Evolutionary conservation across 2,329 filamentous ascomycete genomes (phyloP).

Genomic region (Penicillium sp.): DNA sequence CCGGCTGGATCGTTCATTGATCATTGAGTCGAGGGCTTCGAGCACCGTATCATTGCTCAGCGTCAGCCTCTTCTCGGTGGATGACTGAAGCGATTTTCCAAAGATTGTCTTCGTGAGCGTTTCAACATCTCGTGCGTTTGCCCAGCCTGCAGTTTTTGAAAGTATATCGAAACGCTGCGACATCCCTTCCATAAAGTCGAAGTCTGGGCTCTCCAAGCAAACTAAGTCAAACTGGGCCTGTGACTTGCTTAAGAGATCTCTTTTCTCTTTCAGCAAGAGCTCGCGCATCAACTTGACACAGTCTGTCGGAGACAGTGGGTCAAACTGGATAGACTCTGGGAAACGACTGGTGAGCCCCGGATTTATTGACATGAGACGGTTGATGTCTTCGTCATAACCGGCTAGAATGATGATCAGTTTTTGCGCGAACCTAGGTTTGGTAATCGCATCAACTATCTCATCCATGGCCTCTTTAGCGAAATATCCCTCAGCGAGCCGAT

Average conservation of each 20-base stretch:
- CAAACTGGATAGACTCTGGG: constrained; percentile 60
- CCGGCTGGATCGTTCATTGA: constrained; percentile 12
- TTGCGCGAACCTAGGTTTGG: constrained; percentile 56
- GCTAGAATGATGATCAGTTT: constrained; percentile 67
- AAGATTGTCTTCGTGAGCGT: constrained; percentile 55
- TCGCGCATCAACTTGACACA: constrained; percentile 49
- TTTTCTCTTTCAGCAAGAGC: constrained; percentile 22
- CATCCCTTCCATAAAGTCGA: neutral
- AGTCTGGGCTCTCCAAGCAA: neutral
- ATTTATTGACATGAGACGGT: constrained; percentile 60
- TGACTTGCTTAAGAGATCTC: neutral
- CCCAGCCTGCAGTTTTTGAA: constrained; percentile 53
- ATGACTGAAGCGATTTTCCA: constrained; percentile 23
- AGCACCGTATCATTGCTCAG: constrained; percentile 11
- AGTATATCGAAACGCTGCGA: constrained; percentile 43
- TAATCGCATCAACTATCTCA: constrained; percentile 53
- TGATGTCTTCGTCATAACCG: constrained; percentile 66
- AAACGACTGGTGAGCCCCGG: constrained; percentile 65
- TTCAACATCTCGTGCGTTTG: constrained; percentile 62
- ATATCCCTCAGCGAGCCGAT: constrained; percentile 57
- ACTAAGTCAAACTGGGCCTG: neutral
- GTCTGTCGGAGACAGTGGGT: constrained; percentile 41
- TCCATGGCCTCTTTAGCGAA: constrained; percentile 59
- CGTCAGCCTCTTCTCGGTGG: neutral
- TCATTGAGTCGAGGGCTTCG: constrained; percentile 15